These are phyloP conservation scores for Bruguiera hainesii DNA, from an alignment of 441 rosid species.

Conservation along the genomic window DNA sequence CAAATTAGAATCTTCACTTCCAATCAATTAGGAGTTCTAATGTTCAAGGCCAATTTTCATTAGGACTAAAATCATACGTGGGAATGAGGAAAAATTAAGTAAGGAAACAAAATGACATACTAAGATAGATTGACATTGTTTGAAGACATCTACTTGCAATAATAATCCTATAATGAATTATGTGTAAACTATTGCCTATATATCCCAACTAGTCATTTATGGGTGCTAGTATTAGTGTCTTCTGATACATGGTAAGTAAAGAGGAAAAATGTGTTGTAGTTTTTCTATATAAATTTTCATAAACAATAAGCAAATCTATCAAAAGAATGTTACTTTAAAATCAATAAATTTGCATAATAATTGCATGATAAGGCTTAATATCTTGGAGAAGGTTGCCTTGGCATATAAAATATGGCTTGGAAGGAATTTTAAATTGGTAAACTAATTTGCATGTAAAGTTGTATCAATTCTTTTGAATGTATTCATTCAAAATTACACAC, in stretches of 20 bases:
- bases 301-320: not conserved
- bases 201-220: slow-evolving; percentile 30
- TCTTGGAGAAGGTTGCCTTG: not conserved
- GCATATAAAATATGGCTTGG: no score
- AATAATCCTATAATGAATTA: slow-evolving; percentile 1
- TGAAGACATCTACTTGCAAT: not conserved
- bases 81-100: no score
- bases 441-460: no score
- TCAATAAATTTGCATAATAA: not conserved
- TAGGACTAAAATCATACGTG: no score
- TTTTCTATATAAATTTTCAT: slow-evolving; percentile 71
- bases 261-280: slow-evolving; percentile 53
- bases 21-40: no score
- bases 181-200: slow-evolving; percentile 1
- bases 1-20: no score
- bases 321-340: not conserved
- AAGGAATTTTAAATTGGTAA: no score
- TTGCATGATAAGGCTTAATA: not conserved
- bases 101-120: no score
- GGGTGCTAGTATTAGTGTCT: slow-evolving; percentile 43
- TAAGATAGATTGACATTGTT: not conserved
- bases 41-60: no score
- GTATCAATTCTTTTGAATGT: no score
- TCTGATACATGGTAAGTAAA: slow-evolving; percentile 52
- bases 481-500: not conserved